Base-by-base conservation (phyloP, 2,329 filamentous ascomycete genomes). In the Aspergillus sergii region DNA sequence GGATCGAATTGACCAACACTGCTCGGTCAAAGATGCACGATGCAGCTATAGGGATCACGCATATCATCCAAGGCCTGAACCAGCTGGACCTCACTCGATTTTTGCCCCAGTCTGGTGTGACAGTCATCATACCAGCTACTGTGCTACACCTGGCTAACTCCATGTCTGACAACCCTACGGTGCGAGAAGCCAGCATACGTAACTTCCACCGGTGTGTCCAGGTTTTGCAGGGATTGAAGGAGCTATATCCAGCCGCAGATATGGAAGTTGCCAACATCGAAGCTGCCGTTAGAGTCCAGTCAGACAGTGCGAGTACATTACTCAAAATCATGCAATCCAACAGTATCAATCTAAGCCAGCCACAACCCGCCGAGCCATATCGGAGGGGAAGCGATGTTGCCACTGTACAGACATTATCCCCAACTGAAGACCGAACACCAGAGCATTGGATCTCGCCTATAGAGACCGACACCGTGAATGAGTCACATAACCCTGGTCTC, bases 121-220 rank as follows among this genome's bases (percentile, higher is more conserved):
- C 93, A 0, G 91, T 94, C 34, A 88, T 96, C 16, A 84, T 95
- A 7, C 92, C 93, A 0, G 93, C 93, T 26, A 93, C 95, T 80
- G 94, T 96, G 66, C 94, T 94, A 53, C 93, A 96, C 72, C 84
- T 96, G 32, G 84, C 94, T 9, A 92, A 96, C 73, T 92, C 95
- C 82, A 94, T 93, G 78, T 91, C 91, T 30, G 88, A 88, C 1
- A 86, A 90, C 39, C 87, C 88, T 14, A 85, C 88, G 50, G 88
- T 89, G 2, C 87, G 91, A 12, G 85, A 91, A 53, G 83, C 85
- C 53, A 92, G 91, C 48, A 85, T 92, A 39, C 85, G 88, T 62
- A 91, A 92, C 26, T 95, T 96, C 80, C 89, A 88, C 66, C 88
- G 92, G 73, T 96, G 93, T 78, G 93, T 96, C 87, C 86, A 88